Base-by-base conservation (phyloP, 129 eudicot species). In the Glebionis coronaria region DNA sequence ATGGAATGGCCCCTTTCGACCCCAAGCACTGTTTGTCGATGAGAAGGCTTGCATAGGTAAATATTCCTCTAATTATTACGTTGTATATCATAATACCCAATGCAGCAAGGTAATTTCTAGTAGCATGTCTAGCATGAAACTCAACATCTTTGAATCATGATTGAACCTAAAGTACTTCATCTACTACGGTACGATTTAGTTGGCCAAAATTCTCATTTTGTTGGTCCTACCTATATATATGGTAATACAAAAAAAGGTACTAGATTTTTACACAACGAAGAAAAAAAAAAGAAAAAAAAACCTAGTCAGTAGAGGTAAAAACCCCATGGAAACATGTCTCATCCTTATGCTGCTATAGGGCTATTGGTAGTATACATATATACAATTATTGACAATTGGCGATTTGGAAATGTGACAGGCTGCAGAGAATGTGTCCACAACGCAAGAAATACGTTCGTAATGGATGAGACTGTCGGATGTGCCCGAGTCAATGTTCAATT, bases 21-120 rank as follows among this genome's bases (percentile, higher is more conserved):
- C 83, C 54, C 80, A 79, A 57, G 91, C 88, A 67, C 82, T 84
- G 31, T 88, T 84, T 78, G 91, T 88, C 9, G 91, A 88, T 74
- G 88, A 88, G 65, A 84, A 82, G 56, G 75, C 82, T 57, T 88
- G 95, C 79, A 79, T 88, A 82, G 95, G 90, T 87, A 53, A 60
- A 16, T 5, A 42, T 40, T 61, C 19, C 63, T 57, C 40, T 27
- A 12, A 27, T 23, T 23, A 25, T 29, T n/a, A 23, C 25, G n/a
- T n/a, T n/a, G n/a, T 23, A 71, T 4, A 51, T 20, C 18, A 60
- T 47, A 18, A 2, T n/a, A 66, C 15, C 20, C 11, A 28, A 9
- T n/a, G 20, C 55, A 20, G 16, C 0, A 44, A 19, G 44, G 50
- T 68, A 54, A 38, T 68, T 20, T 54, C 21, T 54, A 21, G 73